Percentiles rank a stretch among this genome's conserved stretches.
phyloP scores from a whole-genome alignment of 805 yeast species.

The Saturnispora besseyi region DNA sequence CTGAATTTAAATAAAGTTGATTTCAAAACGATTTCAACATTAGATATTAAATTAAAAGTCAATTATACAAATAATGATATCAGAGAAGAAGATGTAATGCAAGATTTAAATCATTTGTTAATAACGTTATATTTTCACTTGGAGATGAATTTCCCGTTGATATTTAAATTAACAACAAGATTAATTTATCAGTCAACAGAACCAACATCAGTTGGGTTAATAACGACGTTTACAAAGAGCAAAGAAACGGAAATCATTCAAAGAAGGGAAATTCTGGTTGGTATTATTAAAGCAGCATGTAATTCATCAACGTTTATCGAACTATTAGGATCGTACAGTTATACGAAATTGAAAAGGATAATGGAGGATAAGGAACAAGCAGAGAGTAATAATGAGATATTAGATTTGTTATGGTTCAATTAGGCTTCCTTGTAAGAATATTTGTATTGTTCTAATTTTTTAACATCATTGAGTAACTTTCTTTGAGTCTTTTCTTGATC shows the following conservation, averaged over 20 bases:
- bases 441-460: slow-evolving; percentile 17
- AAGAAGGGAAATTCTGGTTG: slow-evolving; percentile 18
- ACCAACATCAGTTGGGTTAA: slow-evolving; percentile 11
- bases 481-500: slow-evolving; percentile 16
- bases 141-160: slow-evolving; percentile 22
- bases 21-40: background rate
- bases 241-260: slow-evolving; percentile 13
- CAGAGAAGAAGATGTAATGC: slow-evolving; percentile 5
- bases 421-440: slow-evolving; percentile 28
- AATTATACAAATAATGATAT: background rate
- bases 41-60: slow-evolving; percentile 6
- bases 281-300: slow-evolving; percentile 19
- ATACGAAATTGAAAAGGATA: slow-evolving; percentile 8
- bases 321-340: slow-evolving; percentile 3
- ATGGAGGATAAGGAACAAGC: background rate
- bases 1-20: slow-evolving; percentile 6
- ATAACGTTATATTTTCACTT: slow-evolving; percentile 18
- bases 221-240: slow-evolving; percentile 16
- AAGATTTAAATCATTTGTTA: slow-evolving; percentile 23
- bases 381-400: slow-evolving; percentile 4
- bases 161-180: slow-evolving; percentile 23
- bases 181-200: slow-evolving; percentile 14
- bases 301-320: slow-evolving; percentile 8
- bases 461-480: slow-evolving; percentile 15
- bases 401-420: slow-evolving; percentile 15